Conservation (phyloP, 352 stramenopile genomes). For the Chrysophaeum taylorii region DNA sequence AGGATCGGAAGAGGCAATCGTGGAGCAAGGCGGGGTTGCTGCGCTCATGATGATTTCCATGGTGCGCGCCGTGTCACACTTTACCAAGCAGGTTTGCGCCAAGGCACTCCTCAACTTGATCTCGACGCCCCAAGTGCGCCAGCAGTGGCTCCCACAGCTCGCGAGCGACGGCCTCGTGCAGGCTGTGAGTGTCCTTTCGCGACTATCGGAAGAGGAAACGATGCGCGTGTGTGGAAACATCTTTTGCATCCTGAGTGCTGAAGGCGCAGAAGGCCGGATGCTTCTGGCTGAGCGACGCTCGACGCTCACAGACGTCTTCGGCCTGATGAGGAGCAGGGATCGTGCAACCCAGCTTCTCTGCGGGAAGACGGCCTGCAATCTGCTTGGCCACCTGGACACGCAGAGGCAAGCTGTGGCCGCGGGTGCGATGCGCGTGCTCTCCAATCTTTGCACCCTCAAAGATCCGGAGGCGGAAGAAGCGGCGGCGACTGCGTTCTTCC, state of each 20-base stretch:
- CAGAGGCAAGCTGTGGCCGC: slow-evolving; percentile 11
- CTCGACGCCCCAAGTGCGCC: not conserved
- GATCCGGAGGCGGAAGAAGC: slow-evolving; percentile 15
- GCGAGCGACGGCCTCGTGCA: slow-evolving; percentile 20
- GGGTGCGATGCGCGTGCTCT: slow-evolving; percentile 12
- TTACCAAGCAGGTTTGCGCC: slow-evolving; percentile 37
- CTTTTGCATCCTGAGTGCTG: slow-evolving; percentile 18
- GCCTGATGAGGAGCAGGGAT: slow-evolving; percentile 7
- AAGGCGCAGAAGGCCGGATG: not conserved
- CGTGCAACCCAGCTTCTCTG: slow-evolving; percentile 14
- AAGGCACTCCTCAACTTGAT: slow-evolving; percentile 35
- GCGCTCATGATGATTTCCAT: slow-evolving; percentile 44
- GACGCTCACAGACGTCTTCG: slow-evolving; percentile 11
- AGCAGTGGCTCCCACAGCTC: slow-evolving; percentile 25
- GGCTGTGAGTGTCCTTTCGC: slow-evolving; percentile 9
- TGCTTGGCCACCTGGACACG: slow-evolving; percentile 18
- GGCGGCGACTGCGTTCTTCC: slow-evolving; percentile 17
- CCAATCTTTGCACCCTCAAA: slow-evolving; percentile 5
- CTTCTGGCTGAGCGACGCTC: slow-evolving; percentile 18
- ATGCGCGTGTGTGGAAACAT: slow-evolving; percentile 19
- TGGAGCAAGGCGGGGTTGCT: slow-evolving; percentile 32
- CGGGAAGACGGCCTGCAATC: slow-evolving; percentile 22
- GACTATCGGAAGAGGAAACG: slow-evolving; percentile 15
- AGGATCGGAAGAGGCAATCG: slow-evolving; percentile 33
- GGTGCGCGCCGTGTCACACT: slow-evolving; percentile 33